Percentiles rank a stretch among this genome's conserved stretches.
Evolutionary conservation across 495 filamentous ascomycete genomes (phyloP).

Genomic region (Bombardia bombarda): DNA sequence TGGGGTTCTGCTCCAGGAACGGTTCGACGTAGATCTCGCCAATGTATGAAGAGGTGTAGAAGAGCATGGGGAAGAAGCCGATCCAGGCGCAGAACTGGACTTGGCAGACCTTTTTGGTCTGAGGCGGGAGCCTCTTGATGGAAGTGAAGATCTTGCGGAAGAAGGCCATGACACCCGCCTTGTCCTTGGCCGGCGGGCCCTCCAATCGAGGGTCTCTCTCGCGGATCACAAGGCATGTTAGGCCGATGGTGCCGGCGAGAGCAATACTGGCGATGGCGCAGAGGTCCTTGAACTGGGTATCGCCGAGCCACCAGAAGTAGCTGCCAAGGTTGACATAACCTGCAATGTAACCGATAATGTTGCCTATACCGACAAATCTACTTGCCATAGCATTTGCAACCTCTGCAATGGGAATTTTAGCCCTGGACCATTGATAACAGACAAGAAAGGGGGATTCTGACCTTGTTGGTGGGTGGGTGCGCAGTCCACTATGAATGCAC

Average conservation of each 20-base stretch:
- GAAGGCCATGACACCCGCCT: slow-evolving; percentile 63
- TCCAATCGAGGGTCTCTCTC: slow-evolving; percentile 77
- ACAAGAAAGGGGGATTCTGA: slow-evolving; percentile 11
- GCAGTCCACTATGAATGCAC: slow-evolving; percentile 87
- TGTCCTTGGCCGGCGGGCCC: slow-evolving; percentile 45
- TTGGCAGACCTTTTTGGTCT: slow-evolving; percentile 74
- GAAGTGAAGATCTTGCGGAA: slow-evolving; percentile 71
- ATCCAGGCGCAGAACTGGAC: slow-evolving; percentile 90
- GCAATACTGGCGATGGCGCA: slow-evolving; percentile 71
- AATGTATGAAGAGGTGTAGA: slow-evolving; percentile 87
- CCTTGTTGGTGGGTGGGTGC: slow-evolving; percentile 82
- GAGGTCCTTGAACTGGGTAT: slow-evolving; percentile 83
- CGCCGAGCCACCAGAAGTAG: slow-evolving; percentile 64
- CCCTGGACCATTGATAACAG: neutral
- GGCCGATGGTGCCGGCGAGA: slow-evolving; percentile 54
- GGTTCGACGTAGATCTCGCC: slow-evolving; percentile 84
- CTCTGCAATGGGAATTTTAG: slow-evolving; percentile 32
- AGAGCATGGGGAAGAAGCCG: slow-evolving; percentile 91
- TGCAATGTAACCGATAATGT: slow-evolving; percentile 76
- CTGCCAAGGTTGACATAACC: slow-evolving; percentile 71
- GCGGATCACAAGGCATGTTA: slow-evolving; percentile 56
- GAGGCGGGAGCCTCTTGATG: slow-evolving; percentile 64
- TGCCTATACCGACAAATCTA: slow-evolving; percentile 71
- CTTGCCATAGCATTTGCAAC: slow-evolving; percentile 83
- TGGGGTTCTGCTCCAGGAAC: slow-evolving; percentile 61